Evolutionary conservation across 768 basidiomycete genomes (phyloP).

Genomic region (Lactifluus subvellereus): DNA sequence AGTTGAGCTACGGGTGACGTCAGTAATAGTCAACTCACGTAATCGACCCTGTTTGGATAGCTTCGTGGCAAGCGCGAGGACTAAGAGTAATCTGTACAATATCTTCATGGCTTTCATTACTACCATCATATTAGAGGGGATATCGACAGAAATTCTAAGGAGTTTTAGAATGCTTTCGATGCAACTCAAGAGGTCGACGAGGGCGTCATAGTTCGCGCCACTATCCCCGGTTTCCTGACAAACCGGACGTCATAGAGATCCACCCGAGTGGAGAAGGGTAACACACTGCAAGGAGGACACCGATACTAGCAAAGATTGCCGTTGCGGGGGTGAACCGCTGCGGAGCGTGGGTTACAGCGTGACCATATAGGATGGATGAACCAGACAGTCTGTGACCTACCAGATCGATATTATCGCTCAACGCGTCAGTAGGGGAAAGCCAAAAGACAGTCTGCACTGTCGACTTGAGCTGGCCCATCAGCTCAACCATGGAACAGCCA

Average conservation of each 20-base stretch:
- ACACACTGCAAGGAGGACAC: constrained; percentile 8
- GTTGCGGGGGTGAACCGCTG: constrained; percentile 6
- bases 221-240: neutral
- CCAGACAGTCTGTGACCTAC: neutral
- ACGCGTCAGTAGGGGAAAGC: neutral
- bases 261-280: neutral
- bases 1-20: neutral
- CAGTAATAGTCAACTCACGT: constrained; percentile 5
- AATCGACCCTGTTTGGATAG: neutral
- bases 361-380: neutral
- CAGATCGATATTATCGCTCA: neutral
- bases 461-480: neutral
- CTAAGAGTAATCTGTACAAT: neutral
- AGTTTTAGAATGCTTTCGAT: neutral
- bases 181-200: neutral
- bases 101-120: constrained; percentile 9
- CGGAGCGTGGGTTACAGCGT: neutral
- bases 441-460: neutral
- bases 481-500: neutral
- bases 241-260: neutral
- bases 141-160: neutral
- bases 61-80: constrained; percentile 5
- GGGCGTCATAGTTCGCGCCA: neutral
- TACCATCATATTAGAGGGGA: neutral
- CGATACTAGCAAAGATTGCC: neutral